Evolutionary conservation across 2,329 filamentous ascomycete species (phyloP), one percentile per base, ranked within the genome.

Genomic region (Akanthomyces lecanii): DNA sequence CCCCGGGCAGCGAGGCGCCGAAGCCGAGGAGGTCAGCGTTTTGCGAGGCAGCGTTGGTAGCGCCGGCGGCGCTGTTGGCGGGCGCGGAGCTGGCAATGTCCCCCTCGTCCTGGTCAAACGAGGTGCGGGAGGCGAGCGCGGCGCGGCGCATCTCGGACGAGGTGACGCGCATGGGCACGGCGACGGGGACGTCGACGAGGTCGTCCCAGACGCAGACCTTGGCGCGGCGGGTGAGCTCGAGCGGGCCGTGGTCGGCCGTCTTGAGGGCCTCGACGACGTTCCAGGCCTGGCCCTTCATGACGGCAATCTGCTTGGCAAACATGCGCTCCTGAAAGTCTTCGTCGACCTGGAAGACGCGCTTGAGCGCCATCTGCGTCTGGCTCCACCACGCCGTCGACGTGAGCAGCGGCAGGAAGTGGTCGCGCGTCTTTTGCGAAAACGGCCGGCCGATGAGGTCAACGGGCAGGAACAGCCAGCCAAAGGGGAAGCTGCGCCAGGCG

Each of bases 261-360:
- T 99, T 99, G 65, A 99, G 82, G 0, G 95, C 97, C 78, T 99
- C 95, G 5, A 99, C 95, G 0, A 99, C 95, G 73, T 99, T 99
- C 92, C 95, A 99, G 0, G 95, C 95, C 73, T 99, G 95, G 12
- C 95, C 95, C 77, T 99, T 99, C 92, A 99, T 97, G 64, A 99
- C 95, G 1, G 95, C 94, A 65, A 99, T 96, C 72, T 99, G 95
- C 68, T 91, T 88, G n/a, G 92, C 92, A 77, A 97, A 99, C 95
- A 99, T 99, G 76, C 91, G 89, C 78, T 99, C 95, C 74, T 98
- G 92, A 75, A 99, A 99, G 76, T 99, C 95, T 2, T 89, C 87
- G 74, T 99, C 95, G 72, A 96, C 86, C 67, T 91, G 89, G 74
- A 99, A 99, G 52, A 97, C 88, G 65, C 87, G 85, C 61, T 95